Percentiles rank a stretch among this genome's conserved stretches.
phyloP scores from a whole-genome alignment of 768 basidiomycete species.

The Cantharellus cinnabarinus region DNA sequence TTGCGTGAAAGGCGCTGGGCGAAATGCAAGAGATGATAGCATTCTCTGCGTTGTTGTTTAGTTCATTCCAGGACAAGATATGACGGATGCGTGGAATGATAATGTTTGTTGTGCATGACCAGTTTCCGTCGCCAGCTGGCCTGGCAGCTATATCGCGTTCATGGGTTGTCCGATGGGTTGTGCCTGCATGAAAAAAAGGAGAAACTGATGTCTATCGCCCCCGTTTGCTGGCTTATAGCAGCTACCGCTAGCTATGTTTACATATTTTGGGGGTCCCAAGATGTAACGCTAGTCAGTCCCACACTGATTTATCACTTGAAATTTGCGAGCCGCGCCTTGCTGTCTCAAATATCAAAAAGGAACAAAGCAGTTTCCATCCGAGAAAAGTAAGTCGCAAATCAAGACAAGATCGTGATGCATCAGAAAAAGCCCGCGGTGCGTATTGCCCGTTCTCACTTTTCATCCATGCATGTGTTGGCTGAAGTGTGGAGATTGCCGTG shows the following conservation, averaged over 20 bases:
- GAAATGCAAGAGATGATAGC: constrained; percentile 42
- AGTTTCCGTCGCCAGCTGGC: background rate
- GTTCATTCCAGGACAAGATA: background rate
- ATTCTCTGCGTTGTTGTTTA: constrained; percentile 36
- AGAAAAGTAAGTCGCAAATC: no score
- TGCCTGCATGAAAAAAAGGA: background rate
- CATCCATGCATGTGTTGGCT: no score
- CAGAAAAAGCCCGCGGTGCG: no score
- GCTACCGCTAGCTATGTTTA: background rate
- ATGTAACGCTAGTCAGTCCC: background rate
- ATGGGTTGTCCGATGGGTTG: background rate
- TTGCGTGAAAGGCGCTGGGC: constrained; percentile 18
- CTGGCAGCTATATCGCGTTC: background rate
- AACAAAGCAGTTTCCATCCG: no score
- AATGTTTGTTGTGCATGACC: background rate
- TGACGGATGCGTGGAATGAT: background rate
- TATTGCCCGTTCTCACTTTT: no score
- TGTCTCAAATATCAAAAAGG: no score
- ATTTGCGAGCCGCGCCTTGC: no score
- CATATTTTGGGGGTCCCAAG: background rate
- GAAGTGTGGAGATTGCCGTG: no score
- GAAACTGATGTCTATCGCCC: background rate
- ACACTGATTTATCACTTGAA: background rate
- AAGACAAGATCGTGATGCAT: no score
- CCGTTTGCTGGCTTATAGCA: background rate